Conservation (phyloP, 2,329 filamentous ascomycete genomes). For the Hypomyces perniciosus region DNA sequence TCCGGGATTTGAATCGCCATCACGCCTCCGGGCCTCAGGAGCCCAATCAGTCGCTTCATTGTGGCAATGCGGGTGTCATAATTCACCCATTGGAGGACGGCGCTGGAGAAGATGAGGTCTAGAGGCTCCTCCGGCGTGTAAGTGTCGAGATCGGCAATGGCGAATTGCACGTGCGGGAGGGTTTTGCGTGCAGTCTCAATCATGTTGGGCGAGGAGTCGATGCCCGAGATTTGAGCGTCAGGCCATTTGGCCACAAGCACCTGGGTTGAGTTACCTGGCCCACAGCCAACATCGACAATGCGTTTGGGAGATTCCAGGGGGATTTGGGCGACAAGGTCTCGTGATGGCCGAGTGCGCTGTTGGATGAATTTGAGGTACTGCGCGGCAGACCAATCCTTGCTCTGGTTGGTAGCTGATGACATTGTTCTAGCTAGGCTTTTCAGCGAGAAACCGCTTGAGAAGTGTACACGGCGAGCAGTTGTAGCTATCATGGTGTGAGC, state of each 20-base stretch:
- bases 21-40: conserved; percentile 37
- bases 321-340: conserved; percentile 47
- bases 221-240: conserved; percentile 38
- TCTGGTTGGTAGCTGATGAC: conserved; percentile 4
- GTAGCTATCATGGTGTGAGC: background rate
- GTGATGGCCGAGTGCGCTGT: conserved; percentile 47
- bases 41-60: conserved; percentile 37
- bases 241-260: conserved; percentile 44
- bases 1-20: conserved; percentile 48
- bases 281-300: conserved; percentile 55
- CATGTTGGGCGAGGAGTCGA: conserved; percentile 54
- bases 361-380: conserved; percentile 52
- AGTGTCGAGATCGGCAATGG: conserved; percentile 37
- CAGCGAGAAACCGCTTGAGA: background rate
- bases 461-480: background rate
- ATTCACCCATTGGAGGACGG: conserved; percentile 54
- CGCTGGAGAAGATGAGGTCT: conserved; percentile 50
- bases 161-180: conserved; percentile 39
- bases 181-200: conserved; percentile 38
- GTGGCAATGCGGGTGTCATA: conserved; percentile 35
- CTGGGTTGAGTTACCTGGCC: conserved; percentile 52
- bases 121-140: conserved; percentile 29
- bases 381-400: conserved; percentile 43
- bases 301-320: conserved; percentile 32
- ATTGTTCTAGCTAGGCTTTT: background rate